Conservation (phyloP, 2,329 filamentous ascomycete genomes). For the Penicillium sp. region DNA sequence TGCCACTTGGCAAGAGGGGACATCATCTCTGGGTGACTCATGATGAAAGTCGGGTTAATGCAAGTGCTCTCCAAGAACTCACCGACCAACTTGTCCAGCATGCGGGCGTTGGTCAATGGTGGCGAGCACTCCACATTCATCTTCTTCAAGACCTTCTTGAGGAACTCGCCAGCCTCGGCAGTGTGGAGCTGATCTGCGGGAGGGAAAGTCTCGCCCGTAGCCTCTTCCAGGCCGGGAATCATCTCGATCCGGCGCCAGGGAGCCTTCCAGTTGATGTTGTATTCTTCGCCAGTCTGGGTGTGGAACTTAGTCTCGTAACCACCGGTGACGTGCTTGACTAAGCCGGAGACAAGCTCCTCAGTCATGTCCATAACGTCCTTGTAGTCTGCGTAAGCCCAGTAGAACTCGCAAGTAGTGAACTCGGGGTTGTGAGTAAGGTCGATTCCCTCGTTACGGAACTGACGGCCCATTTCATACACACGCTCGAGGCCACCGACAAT, state of each 20-base stretch:
- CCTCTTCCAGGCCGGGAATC: constrained; percentile 90
- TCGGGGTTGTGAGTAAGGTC: constrained; percentile 97
- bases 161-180: constrained; percentile 83
- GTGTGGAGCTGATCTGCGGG: constrained; percentile 88
- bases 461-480: constrained; percentile 93
- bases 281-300: constrained; percentile 81
- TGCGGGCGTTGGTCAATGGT: constrained; percentile 88
- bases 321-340: constrained; percentile 88
- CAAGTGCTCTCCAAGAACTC: constrained; percentile 95
- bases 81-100: constrained; percentile 92
- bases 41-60: constrained; percentile 91
- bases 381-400: constrained; percentile 89
- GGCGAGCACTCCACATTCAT: constrained; percentile 86
- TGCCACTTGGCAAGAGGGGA: constrained; percentile 96
- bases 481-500: constrained; percentile 92
- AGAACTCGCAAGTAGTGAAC: constrained; percentile 98
- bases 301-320: constrained; percentile 83
- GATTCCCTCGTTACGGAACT: constrained; percentile 92
- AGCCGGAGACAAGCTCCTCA: constrained; percentile 85
- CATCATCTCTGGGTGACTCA: constrained; percentile 85
- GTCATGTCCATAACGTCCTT: constrained; percentile 90
- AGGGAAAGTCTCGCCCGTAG: constrained; percentile 91
- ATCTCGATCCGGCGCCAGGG: constrained; percentile 95
- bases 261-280: constrained; percentile 92
- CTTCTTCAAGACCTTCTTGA: constrained; percentile 83